These are phyloP conservation scores for Phytomonas sp. DNA, from an alignment of 208 protist species.

Conservation along the genomic window DNA sequence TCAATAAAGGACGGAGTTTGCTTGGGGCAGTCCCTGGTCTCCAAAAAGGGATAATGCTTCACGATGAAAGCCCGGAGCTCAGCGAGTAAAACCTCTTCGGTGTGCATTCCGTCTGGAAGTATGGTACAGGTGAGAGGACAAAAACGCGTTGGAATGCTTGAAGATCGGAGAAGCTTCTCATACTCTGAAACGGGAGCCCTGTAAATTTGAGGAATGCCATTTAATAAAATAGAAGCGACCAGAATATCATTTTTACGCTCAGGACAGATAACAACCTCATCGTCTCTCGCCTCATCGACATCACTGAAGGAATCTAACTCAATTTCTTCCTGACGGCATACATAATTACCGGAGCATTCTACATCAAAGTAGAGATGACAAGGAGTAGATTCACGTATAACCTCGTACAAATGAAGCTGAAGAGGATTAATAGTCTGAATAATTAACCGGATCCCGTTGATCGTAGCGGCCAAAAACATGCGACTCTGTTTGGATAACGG, in stretches of 20 bases:
- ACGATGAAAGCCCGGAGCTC: slow-evolving; percentile 40
- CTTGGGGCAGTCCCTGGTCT: background rate
- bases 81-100: slow-evolving; percentile 25
- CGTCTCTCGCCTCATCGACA: slow-evolving; percentile 7
- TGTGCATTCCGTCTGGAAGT: slow-evolving; percentile 29
- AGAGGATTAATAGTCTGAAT: slow-evolving; percentile 24
- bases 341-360: slow-evolving; percentile 48
- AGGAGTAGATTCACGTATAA: slow-evolving; percentile 54
- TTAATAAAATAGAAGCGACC: slow-evolving; percentile 9
- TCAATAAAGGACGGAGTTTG: background rate
- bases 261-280: slow-evolving; percentile 10
- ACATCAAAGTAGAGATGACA: slow-evolving; percentile 87
- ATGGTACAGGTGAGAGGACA: slow-evolving; percentile 25
- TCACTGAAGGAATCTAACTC: slow-evolving; percentile 14
- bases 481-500: slow-evolving; percentile 56
- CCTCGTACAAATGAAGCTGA: slow-evolving; percentile 80
- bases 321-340: slow-evolving; percentile 14
- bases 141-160: slow-evolving; percentile 1
- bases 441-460: slow-evolving; percentile 21
- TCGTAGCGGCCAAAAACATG: slow-evolving; percentile 67
- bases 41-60: slow-evolving; percentile 20
- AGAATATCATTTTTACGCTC: slow-evolving; percentile 2
- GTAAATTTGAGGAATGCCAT: background rate
- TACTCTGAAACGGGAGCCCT: background rate
- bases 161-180: background rate